Evolutionary conservation across 106 monocot genomes (phyloP).

Genomic region (Apostasia shenzhenica): DNA sequence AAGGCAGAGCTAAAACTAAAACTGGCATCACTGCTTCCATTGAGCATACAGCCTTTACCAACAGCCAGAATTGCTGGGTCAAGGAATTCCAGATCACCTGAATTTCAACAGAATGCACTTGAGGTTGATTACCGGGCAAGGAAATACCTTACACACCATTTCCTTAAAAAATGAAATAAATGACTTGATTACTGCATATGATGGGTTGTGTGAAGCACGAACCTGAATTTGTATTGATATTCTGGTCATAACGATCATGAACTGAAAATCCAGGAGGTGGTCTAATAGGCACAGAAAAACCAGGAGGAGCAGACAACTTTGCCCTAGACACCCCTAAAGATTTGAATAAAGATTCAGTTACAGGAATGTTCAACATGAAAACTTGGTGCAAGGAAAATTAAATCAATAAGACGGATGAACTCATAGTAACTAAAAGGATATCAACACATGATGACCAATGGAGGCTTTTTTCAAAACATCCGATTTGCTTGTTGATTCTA

Average conservation of each 20-base stretch:
- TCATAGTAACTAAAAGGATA: too few relatives aligned
- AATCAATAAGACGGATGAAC: too few relatives aligned
- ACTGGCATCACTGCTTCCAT: conserved; percentile 35
- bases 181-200: too few relatives aligned
- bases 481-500: too few relatives aligned
- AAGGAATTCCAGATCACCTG: conserved; percentile 66
- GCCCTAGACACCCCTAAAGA: conserved; percentile 32
- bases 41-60: conserved; percentile 55
- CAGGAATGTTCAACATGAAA: too few relatives aligned
- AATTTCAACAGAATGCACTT: conserved; percentile 30
- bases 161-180: conserved; percentile 8
- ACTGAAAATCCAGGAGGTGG: conserved; percentile 76
- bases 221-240: conserved; percentile 43
- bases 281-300: conserved; percentile 74
- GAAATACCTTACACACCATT: conserved; percentile 20
- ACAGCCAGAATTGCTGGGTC: conserved; percentile 97
- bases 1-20: conserved; percentile 31
- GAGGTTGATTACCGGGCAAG: conserved; percentile 30
- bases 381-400: too few relatives aligned
- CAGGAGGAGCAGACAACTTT: conserved; percentile 82
- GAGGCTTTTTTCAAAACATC: too few relatives aligned
- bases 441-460: too few relatives aligned
- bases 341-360: too few relatives aligned
- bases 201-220: background rate
- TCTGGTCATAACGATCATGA: conserved; percentile 40